Evolutionary conservation across 345 rosid species (phyloP).

Genomic region (Eucalyptus regnans): DNA sequence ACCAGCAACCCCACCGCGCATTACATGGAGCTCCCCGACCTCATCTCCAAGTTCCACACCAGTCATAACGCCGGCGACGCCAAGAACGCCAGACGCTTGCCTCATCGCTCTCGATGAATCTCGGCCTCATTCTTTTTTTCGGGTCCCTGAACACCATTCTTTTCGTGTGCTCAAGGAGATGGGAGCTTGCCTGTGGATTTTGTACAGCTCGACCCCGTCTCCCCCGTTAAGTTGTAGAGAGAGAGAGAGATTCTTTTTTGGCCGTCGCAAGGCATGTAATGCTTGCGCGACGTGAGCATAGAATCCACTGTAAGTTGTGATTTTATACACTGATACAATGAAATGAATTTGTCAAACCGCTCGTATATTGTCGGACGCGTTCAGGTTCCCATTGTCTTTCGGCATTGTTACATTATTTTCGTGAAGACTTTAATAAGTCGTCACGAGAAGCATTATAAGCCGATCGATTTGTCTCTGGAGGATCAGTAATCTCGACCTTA

Average conservation of each 20-base stretch:
- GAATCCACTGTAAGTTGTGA: background rate
- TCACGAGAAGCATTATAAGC: background rate
- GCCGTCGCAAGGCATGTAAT: background rate
- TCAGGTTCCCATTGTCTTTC: background rate
- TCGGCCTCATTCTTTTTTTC: background rate
- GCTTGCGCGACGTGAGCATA: background rate
- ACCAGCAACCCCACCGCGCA: slow-evolving; percentile 18
- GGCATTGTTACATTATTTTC: background rate
- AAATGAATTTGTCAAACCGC: background rate
- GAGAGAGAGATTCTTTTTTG: background rate
- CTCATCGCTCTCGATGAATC: background rate
- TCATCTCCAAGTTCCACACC: slow-evolving; percentile 4
- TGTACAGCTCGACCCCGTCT: background rate
- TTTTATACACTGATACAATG: background rate
- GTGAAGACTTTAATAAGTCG: background rate
- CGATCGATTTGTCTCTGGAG: background rate
- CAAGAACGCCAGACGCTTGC: background rate
- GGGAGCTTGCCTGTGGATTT: background rate
- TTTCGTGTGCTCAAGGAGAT: background rate
- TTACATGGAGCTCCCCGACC: slow-evolving; percentile 21
- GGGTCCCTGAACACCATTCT: background rate
- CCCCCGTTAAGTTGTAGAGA: background rate
- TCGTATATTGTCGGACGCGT: background rate
- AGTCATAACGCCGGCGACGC: background rate
- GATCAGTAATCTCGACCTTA: background rate